Conservation (phyloP, 2,329 filamentous ascomycete species). For the Fonsecaea monophora region DNA sequence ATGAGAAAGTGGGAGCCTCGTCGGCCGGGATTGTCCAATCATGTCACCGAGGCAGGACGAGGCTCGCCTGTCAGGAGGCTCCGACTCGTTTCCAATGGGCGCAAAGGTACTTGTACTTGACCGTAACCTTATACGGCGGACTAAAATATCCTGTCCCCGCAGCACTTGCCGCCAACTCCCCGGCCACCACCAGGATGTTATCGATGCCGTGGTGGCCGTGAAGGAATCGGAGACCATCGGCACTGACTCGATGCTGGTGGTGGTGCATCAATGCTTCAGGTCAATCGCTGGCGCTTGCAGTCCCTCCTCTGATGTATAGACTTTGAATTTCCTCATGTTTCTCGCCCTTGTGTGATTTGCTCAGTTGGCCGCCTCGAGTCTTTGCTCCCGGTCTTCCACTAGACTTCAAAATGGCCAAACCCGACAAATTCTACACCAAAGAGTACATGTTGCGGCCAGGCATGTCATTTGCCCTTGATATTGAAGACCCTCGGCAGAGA, state of each 20-base stretch:
- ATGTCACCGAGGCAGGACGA: too few species aligned
- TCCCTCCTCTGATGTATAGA: background rate
- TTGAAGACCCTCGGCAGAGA: conserved; percentile 41
- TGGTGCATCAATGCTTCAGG: background rate
- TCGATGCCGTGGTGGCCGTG: background rate
- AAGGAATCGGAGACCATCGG: background rate
- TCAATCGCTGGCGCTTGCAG: background rate
- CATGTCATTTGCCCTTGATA: conserved; percentile 36
- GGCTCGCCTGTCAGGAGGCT: too few species aligned
- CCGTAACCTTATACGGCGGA: background rate
- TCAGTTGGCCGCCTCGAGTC: background rate
- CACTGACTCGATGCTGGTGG: conserved; percentile 6
- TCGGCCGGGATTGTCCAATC: too few species aligned
- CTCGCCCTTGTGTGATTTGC: background rate
- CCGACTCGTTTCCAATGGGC: too few species aligned
- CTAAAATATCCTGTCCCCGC: background rate
- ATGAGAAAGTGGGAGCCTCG: too few species aligned
- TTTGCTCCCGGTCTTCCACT: background rate
- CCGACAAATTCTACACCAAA: conserved; percentile 32
- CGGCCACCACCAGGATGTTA: background rate
- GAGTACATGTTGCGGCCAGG: conserved; percentile 37
- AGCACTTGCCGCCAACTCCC: background rate
- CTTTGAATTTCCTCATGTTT: background rate
- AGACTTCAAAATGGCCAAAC: conserved; percentile 2
- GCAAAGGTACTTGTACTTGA: background rate